Base-by-base conservation (phyloP, 306 rosid species). In the Calophaca sinica region DNA sequence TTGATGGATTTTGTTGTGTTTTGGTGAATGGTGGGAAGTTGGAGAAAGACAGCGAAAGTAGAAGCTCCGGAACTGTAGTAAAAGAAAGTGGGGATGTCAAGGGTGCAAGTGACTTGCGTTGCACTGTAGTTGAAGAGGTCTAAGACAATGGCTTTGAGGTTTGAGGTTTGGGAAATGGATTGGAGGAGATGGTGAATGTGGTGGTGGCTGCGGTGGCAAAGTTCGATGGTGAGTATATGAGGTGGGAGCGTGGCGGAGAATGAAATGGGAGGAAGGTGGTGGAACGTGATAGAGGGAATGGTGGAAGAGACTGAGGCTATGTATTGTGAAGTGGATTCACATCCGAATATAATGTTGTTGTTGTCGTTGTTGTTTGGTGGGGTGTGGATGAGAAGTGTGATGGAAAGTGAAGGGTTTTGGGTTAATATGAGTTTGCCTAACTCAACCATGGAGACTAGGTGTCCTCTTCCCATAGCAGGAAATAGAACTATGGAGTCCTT, bases 341-440 rank as follows among this genome's bases (percentile, higher is more conserved):
- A 20, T 20, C 26, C 26, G 26, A 20, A 20, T 20, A 20, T 20
- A 1, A 20, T 20, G 26, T 20, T 20, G 26, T 20, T 20, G 26
- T 20, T 8, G 4, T 0, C 2, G 3, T 13, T 59, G 7, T 2
- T 69, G 6, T 62, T 73, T 5, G 88, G 86, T 4, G 79, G 83
- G 3, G 83, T 82, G 51, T 77, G 72, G 54, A 86, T 33, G 61
- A 84, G 81, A 41, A 86, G 33, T 14, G 61, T 82, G 49, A 84
- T 44, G 33, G 79, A n/a, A 9, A 76, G 39, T 0, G 86, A 86
- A 81, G 84, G 84, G 7, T 72, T 57, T 3, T 67, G 74, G 5
- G 50, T 41, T 5, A 67, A 2, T 13, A 76, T 76, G 74, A 76
- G 73, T 6, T 76, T 76, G 3, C 67, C 80, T 9, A 76, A 14